phyloP scores from a whole-genome alignment of 2,329 filamentous ascomycete species.

The Pleoardoris graminearum region DNA sequence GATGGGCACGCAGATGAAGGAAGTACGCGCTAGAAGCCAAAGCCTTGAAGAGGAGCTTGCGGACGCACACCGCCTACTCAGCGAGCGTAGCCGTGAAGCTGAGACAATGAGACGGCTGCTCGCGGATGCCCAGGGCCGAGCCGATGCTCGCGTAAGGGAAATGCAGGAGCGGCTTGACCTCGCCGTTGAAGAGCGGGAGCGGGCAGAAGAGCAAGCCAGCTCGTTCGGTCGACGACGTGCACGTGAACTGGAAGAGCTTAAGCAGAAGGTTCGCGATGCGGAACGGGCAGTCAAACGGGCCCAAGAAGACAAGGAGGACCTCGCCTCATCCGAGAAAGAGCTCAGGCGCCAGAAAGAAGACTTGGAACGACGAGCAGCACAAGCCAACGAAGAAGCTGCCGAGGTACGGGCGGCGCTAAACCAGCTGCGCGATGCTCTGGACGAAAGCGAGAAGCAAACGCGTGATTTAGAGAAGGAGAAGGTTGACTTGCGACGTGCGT shows the following conservation, averaged over 20 bases:
- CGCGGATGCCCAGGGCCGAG: slow-evolving; percentile 80
- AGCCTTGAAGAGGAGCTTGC: slow-evolving; percentile 88
- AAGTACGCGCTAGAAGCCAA: slow-evolving; percentile 79
- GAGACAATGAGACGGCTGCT: slow-evolving; percentile 93
- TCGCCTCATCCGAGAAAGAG: slow-evolving; percentile 73
- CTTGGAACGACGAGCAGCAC: slow-evolving; percentile 70
- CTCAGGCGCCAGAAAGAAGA: slow-evolving; percentile 75
- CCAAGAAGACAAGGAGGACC: slow-evolving; percentile 74
- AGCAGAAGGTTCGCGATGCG: slow-evolving; percentile 74
- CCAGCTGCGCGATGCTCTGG: slow-evolving; percentile 76
- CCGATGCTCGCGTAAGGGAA: slow-evolving; percentile 80
- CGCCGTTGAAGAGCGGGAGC: slow-evolving; percentile 90
- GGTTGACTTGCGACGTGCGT: slow-evolving; percentile 69
- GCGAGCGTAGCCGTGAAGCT: slow-evolving; percentile 85
- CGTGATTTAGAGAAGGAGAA: slow-evolving; percentile 83
- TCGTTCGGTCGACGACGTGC: slow-evolving; percentile 74
- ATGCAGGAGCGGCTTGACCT: slow-evolving; percentile 87
- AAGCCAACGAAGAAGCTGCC: slow-evolving; percentile 70
- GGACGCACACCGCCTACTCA: slow-evolving; percentile 83
- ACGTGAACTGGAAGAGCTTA: slow-evolving; percentile 85
- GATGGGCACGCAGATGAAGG: slow-evolving; percentile 87
- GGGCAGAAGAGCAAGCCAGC: slow-evolving; percentile 86
- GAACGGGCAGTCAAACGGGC: slow-evolving; percentile 75
- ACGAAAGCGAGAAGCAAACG: slow-evolving; percentile 83
- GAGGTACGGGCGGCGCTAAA: slow-evolving; percentile 78